Base-by-base conservation (phyloP, 2,329 filamentous ascomycete species). In the Boeremia exigua region DNA sequence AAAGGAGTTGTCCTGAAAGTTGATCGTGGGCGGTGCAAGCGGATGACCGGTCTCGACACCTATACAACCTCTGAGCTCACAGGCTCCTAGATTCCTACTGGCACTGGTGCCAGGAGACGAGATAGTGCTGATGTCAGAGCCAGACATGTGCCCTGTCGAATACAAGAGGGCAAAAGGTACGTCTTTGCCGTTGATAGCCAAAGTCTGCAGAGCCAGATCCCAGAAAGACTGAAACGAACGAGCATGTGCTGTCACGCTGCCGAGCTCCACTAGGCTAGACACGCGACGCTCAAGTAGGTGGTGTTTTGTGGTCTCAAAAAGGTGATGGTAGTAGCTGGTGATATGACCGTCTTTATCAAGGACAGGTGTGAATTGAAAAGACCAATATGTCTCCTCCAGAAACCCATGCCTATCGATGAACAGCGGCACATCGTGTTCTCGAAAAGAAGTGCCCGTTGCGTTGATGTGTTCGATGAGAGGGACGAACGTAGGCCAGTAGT, bases 311-410 rank as follows among this genome's bases (percentile, higher is more conserved):
- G 91, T 91, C 60, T 94, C 90, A 59, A 91, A 91, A 0, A 87
- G 84, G 1, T 88, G 88, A 64, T 92, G 91, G 69, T 91, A 92
- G 1, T 93, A 75, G 2, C 88, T 89, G 32, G 88, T 83, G 8
- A 92, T 85, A 10, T 83, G 82, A 1, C 90, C 90, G 47, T 90
- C 84, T 10, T 80, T 80, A 6, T 89, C 88, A 2, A 92, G 81
- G 36, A 93, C 78, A 0, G 90, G 90, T 12, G 92, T 86, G 30
- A 93, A 85, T 2, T 86, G 88, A 86, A 89, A 93, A 11, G 87
- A 89, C 73, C 92, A 93, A 67, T 89, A 93, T 0, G 88, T 86
- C 68, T 94, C 90, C 72, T 95, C 89, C 1, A 90, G 73, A 55
- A 84, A 89, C 2, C 85, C 84, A 58, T 87, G 82, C 11, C 89